phyloP scores from a whole-genome alignment of 2,329 filamentous ascomycete species.

The Ophiostoma perfectum region DNA sequence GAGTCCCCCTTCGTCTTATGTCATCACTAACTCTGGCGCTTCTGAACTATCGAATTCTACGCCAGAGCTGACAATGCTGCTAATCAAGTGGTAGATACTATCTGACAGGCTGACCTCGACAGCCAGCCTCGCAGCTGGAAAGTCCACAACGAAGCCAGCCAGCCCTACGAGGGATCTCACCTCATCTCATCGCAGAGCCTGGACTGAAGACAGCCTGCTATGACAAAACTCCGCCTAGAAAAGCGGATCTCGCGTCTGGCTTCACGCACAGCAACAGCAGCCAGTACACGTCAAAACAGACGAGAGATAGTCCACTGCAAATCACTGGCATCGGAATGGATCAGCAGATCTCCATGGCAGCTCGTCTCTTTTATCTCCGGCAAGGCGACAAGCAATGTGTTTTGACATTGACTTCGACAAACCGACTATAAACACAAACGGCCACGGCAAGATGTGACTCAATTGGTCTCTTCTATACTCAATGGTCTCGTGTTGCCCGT shows the following conservation, averaged over 20 bases:
- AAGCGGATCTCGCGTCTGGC: background rate
- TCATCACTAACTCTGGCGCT: background rate
- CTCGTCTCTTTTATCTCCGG: background rate
- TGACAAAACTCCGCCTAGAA: background rate
- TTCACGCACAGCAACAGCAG: background rate
- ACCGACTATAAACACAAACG: too few species aligned
- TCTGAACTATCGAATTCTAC: background rate
- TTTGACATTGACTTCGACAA: background rate
- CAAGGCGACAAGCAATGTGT: background rate
- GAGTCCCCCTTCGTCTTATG: background rate
- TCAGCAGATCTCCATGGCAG: background rate
- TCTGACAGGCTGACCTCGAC: too few species aligned
- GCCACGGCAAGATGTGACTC: too few species aligned
- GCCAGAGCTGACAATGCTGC: background rate
- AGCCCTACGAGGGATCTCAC: background rate
- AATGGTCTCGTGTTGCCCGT: too few species aligned
- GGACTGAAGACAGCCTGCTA: background rate
- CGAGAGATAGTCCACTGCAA: background rate
- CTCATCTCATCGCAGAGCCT: background rate
- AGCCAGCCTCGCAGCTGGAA: too few species aligned
- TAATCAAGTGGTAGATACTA: background rate
- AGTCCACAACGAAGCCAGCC: too few species aligned
- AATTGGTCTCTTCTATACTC: too few species aligned
- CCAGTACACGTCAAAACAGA: background rate
- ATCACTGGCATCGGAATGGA: background rate